These are phyloP conservation scores for Leccinum imitatum DNA, from an alignment of 768 basidiomycete genomes.

Conservation along the genomic window DNA sequence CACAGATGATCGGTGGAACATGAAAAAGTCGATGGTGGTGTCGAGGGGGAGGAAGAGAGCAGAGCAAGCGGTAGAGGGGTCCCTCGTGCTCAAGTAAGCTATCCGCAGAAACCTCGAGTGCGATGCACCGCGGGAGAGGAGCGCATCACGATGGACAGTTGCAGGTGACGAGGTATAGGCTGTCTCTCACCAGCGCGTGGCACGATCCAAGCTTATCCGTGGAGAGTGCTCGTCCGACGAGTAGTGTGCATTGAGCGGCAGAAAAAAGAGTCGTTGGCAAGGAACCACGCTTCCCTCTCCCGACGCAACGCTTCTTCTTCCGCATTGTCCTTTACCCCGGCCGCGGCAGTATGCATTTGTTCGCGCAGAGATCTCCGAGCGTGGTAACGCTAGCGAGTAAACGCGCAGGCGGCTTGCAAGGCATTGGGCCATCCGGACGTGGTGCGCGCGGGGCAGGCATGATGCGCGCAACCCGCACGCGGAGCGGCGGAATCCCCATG, in stretches of 20 bases:
- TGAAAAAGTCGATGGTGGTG: not conserved
- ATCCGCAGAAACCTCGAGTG: constrained; percentile 29
- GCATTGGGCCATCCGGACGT: too few species aligned
- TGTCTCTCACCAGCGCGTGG: constrained; percentile 11
- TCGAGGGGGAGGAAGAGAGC: not conserved
- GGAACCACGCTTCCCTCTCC: too few species aligned
- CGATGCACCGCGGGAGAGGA: constrained; percentile 26
- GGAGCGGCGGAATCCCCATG: too few species aligned
- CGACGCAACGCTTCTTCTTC: too few species aligned
- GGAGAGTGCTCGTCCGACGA: constrained; percentile 13
- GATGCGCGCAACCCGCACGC: too few species aligned
- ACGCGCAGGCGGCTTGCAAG: too few species aligned
- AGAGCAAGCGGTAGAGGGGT: not conserved
- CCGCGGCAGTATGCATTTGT: too few species aligned
- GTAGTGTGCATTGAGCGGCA: constrained; percentile 12
- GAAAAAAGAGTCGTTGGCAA: not conserved
- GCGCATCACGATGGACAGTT: constrained; percentile 18
- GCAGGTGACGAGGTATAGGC: constrained; percentile 18
- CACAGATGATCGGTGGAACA: constrained; percentile 7
- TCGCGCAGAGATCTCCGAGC: too few species aligned
- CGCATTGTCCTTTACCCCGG: too few species aligned
- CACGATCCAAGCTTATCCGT: not conserved
- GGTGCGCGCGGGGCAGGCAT: too few species aligned
- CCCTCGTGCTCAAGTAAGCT: constrained; percentile 19
- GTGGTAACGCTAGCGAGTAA: too few species aligned